These are phyloP conservation scores for Saksenaea vasiformis DNA, from an alignment of 371 early-diverging fungal genomes.

Conservation along the genomic window DNA sequence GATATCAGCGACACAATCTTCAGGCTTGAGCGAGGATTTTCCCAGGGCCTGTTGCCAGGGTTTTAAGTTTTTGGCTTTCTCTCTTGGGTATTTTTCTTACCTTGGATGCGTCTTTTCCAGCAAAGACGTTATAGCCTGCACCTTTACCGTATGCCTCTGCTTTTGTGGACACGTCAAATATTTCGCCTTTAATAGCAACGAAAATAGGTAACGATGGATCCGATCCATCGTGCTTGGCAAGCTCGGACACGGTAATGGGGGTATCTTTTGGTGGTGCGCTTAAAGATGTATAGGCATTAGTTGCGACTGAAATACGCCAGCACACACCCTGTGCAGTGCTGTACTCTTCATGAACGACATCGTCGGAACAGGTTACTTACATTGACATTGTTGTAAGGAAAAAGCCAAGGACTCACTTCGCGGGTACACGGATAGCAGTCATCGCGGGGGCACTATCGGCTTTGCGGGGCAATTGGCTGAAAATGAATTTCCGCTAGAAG, in stretches of 20 bases:
- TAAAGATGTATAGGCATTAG: no score
- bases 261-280: conserved; percentile 54
- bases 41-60: conserved; percentile 66
- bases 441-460: no score
- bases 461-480: no score
- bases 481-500: no score
- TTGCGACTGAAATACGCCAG: neutral
- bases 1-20: conserved; percentile 74
- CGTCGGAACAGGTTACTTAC: neutral
- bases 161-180: conserved; percentile 81
- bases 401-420: neutral
- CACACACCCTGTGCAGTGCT: neutral
- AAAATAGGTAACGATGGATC: conserved; percentile 73
- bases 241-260: conserved; percentile 63
- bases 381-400: neutral
- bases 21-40: conserved; percentile 71
- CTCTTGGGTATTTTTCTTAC: conserved; percentile 27
- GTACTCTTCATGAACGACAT: neutral
- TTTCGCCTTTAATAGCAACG: conserved; percentile 79
- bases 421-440: no score
- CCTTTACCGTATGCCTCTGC: conserved; percentile 69
- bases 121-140: conserved; percentile 71
- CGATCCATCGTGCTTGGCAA: conserved; percentile 71
- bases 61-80: neutral
- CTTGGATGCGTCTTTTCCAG: conserved; percentile 81